Percentiles rank a stretch among this genome's conserved stretches.
Conservation (phyloP, 2,329 filamentous ascomycete genomes). For the Trichoderma asperellum region DNA sequence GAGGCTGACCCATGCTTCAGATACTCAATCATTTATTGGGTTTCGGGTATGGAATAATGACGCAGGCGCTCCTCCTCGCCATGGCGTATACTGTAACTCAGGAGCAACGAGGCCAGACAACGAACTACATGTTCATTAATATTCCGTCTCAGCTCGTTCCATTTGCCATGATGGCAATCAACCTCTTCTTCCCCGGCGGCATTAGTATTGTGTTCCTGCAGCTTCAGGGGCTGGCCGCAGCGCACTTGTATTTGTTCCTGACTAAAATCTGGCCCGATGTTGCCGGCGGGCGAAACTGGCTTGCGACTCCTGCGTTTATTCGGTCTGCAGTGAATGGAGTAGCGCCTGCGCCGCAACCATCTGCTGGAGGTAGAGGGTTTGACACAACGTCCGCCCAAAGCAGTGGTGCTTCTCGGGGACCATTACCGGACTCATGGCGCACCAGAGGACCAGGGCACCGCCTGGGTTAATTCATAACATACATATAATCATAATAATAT, state of each 20-base stretch:
- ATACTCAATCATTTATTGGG: slow-evolving; percentile 41
- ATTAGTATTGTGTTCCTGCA: slow-evolving; percentile 63
- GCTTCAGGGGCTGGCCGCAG: slow-evolving; percentile 78
- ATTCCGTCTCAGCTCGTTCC: slow-evolving; percentile 84
- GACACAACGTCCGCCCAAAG: slow-evolving; percentile 44
- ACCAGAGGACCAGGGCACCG: slow-evolving; percentile 65
- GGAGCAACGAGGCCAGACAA: slow-evolving; percentile 77
- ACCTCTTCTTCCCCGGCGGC: slow-evolving; percentile 67
- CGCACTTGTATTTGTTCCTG: slow-evolving; percentile 89
- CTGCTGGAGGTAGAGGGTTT: slow-evolving; percentile 32
- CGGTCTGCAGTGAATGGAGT: slow-evolving; percentile 50
- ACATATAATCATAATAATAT: neutral
- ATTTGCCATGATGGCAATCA: slow-evolving; percentile 75
- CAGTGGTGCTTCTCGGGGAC: slow-evolving; percentile 51
- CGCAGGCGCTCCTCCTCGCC: slow-evolving; percentile 73
- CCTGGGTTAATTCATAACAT: slow-evolving; percentile 52
- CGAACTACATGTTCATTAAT: slow-evolving; percentile 79
- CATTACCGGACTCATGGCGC: slow-evolving; percentile 66
- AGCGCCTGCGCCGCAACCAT: slow-evolving; percentile 5
- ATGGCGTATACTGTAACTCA: slow-evolving; percentile 84
- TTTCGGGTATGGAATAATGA: slow-evolving; percentile 51
- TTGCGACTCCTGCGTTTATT: slow-evolving; percentile 75
- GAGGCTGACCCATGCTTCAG: slow-evolving; percentile 35
- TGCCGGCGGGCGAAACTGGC: slow-evolving; percentile 77
- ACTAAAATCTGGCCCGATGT: slow-evolving; percentile 87